Evolutionary conservation across 1,139 yeast species (phyloP), one percentile per base, ranked within the genome.

Genomic region (Blastobotrys proliferans): DNA sequence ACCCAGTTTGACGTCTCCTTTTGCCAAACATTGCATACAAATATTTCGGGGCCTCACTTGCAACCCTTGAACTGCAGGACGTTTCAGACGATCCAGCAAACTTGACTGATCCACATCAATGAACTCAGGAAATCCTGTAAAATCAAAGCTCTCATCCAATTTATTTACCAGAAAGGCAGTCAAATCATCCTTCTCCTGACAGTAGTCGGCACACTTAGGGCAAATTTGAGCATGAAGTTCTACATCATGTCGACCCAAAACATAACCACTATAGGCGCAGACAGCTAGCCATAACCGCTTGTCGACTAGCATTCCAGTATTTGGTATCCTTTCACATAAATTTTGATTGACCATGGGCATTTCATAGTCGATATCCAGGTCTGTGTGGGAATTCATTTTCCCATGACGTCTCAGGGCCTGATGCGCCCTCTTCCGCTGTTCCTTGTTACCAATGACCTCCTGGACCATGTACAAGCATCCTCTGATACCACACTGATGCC

Each of bases 381-480:
- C 16, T 10, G 11, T 16, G 24, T 36, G 40, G 6, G 17, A 13
- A n/a, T n/a, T n/a, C 19, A 14, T 19, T 10, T 13, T 29, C 11
- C 40, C 40, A 20, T 36, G 40, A 9, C 18, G n/a, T 9, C 25
- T 9, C 3, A 36, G n/a, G 3, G 18, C 6, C 6, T 14, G 8
- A 6, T 14, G 13, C n/a, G 17, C 40, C 5, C 34, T 18, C 5
- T 13, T 21, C 9, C 6, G 34, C n/a, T n/a, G n/a, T n/a, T n/a
- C n/a, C n/a, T n/a, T n/a, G n/a, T n/a, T n/a, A n/a, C n/a, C n/a
- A n/a, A n/a, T n/a, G n/a, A n/a, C n/a, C n/a, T 30, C 8, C 6
- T n/a, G 6, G 11, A 30, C 34, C 40, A 37, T 37, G 34, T 25
- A 37, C 35, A 29, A 21, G 28, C 40, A 37, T 3, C 21, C 20